These are phyloP conservation scores for Medicago lupulina DNA, from an alignment of 306 rosid genomes.

Conservation along the genomic window DNA sequence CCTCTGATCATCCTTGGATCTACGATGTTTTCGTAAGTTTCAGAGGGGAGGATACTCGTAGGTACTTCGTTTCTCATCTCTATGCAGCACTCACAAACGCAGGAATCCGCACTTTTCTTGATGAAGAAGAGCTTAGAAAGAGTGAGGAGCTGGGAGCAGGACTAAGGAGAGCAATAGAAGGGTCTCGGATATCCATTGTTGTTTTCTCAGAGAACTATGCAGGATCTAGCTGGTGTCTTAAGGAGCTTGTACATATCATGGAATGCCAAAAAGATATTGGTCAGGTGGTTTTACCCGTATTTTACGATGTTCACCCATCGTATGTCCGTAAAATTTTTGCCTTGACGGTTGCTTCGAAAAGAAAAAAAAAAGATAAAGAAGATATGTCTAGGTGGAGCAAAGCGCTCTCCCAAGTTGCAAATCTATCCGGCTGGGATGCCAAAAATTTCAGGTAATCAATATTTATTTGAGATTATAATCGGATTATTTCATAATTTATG, in stretches of 20 bases:
- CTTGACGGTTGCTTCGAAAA: too few species aligned
- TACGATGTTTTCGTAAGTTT: conserved; percentile 35
- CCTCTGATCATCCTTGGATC: conserved; percentile 2
- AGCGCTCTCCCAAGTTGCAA: not conserved
- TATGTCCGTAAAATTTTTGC: not conserved
- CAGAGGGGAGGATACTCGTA: conserved; percentile 20
- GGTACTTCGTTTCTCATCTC: not conserved
- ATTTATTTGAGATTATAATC: not conserved
- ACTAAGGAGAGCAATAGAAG: not conserved
- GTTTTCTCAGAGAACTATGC: conserved; percentile 4
- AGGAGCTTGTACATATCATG: not conserved
- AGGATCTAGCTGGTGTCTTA: too few species aligned
- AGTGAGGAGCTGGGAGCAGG: not conserved
- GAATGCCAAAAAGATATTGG: not conserved
- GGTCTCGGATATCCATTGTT: not conserved
- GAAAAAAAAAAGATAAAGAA: too few species aligned
- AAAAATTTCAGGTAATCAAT: not conserved
- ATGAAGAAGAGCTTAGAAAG: not conserved
- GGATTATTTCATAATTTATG: not conserved
- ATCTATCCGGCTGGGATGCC: not conserved
- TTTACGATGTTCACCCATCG: not conserved
- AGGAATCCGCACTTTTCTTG: not conserved
- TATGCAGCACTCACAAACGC: not conserved
- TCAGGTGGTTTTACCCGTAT: not conserved
- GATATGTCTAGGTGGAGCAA: not conserved